Base-by-base conservation (phyloP, 2,329 filamentous ascomycete species). In the Neofusicoccum kwambonambiense region DNA sequence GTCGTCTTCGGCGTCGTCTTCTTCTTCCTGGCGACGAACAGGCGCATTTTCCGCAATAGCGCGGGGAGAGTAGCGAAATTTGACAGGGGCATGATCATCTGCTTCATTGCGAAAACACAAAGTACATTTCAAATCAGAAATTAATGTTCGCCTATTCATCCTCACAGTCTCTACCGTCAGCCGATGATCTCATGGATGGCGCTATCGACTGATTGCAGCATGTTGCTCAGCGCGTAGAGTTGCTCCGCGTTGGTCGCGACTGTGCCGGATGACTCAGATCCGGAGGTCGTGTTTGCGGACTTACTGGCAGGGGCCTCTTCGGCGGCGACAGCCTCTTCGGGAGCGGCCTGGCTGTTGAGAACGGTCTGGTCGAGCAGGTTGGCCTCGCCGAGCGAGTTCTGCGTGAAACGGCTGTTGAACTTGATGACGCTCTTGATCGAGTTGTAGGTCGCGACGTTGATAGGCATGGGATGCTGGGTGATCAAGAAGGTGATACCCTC, bases 401-500 rank as follows among this genome's bases (percentile, higher is more conserved):
- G 86, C 1, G 81, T 81, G 70, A 82, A 84, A 4, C 86, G 78
- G 3, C 82, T 74, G 74, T 87, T 87, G 75, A 84, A 87, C 69
- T 82, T 84, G 58, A 85, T 75, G 35, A 87, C 79, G 35, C 72
- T 75, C 74, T 86, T 86, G 64, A 85, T 81, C 49, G 75, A 76
- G 68, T 83, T 80, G 72, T 76, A 88, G 15, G 82, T 84, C 4
- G 73, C 73, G 15, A 84, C 78, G 68, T 80, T 76, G 67, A 88
- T 75, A 41, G 74, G 72, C 3, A 87, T 71, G 42, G 81, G 80
- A 64, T 83, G 69, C 66, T 79, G 76, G 68, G 81, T 82, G 47
- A 87, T 75, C 54, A 85, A 75, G 79, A 85, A 88, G 9, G 74
- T 77, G 22, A 89, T 77, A 31, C 82, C 82, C 73, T 88, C 85